These are phyloP conservation scores for Kwoniella sp. DNA, from an alignment of 768 basidiomycete species.

Conservation along the genomic window DNA sequence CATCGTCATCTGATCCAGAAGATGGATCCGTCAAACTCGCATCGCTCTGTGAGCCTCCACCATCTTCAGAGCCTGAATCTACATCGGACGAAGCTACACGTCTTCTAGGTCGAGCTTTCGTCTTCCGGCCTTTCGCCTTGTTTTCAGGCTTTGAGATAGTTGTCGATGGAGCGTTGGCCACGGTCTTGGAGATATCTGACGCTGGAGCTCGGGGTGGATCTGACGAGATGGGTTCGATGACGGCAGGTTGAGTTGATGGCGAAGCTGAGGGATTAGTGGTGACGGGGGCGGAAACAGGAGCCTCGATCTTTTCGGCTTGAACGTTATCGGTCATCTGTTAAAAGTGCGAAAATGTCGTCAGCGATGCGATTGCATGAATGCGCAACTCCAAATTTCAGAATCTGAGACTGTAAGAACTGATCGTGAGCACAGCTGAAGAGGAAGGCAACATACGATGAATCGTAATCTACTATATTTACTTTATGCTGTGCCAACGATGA, in stretches of 20 bases:
- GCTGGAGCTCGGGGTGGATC: not conserved
- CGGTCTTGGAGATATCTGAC: not conserved
- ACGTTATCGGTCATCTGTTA: slow-evolving; percentile 25
- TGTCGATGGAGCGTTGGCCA: slow-evolving; percentile 2
- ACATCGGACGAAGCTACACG: slow-evolving; percentile 21
- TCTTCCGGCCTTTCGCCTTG: slow-evolving; percentile 5
- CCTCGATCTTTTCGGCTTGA: slow-evolving; percentile 9
- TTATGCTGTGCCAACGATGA: not conserved
- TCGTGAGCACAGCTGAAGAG: no score
- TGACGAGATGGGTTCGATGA: not conserved
- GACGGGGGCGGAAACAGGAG: slow-evolving; percentile 2
- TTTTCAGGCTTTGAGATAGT: not conserved
- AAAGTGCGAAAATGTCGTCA: not conserved
- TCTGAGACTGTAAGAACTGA: no score
- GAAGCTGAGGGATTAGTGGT: slow-evolving; percentile 17
- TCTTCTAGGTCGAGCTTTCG: slow-evolving; percentile 21
- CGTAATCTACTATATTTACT: not conserved
- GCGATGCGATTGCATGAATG: no score
- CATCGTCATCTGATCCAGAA: slow-evolving; percentile 24
- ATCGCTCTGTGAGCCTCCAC: slow-evolving; percentile 12
- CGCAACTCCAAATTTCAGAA: no score
- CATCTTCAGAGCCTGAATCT: slow-evolving; percentile 22
- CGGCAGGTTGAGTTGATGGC: slow-evolving; percentile 16
- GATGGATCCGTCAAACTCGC: slow-evolving; percentile 31
- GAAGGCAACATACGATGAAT: not conserved